phyloP scores from a whole-genome alignment of 2,329 filamentous ascomycete genomes.

The Aureobasidium uvarum region DNA sequence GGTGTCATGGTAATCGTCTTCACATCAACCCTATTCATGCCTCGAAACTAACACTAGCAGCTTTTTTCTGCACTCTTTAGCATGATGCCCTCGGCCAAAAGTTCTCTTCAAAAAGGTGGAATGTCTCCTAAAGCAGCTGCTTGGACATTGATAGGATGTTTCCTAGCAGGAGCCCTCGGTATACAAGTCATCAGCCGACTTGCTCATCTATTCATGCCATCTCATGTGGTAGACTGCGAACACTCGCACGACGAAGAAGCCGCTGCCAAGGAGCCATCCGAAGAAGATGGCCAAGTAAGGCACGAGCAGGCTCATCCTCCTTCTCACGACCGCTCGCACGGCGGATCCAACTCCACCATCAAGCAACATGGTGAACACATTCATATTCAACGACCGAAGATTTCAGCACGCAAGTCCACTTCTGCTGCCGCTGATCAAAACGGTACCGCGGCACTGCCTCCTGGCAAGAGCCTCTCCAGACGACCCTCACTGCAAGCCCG shows the following conservation, averaged over 20 bases:
- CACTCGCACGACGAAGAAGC: conserved; percentile 64
- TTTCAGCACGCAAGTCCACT: background rate
- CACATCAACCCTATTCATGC: too few species aligned
- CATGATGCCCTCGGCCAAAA: conserved; percentile 85
- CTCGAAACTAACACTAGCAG: conserved; percentile 47
- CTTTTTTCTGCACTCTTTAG: conserved; percentile 88
- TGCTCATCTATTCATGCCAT: conserved; percentile 71
- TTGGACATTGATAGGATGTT: conserved; percentile 66
- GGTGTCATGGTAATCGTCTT: conserved; percentile 77
- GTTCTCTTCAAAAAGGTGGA: conserved; percentile 69
- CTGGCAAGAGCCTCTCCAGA: conserved; percentile 5
- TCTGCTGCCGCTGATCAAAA: background rate
- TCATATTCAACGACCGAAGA: conserved; percentile 9
- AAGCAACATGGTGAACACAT: conserved; percentile 22
- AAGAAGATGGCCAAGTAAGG: conserved; percentile 32
- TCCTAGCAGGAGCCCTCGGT: conserved; percentile 68
- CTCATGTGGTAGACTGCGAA: conserved; percentile 77
- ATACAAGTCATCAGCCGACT: conserved; percentile 72
- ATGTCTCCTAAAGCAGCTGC: conserved; percentile 66
- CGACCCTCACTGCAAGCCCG: conserved; percentile 45
- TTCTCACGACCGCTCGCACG: conserved; percentile 21
- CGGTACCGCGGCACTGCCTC: background rate
- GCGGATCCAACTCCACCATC: conserved; percentile 3
- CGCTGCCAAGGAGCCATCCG: conserved; percentile 49
- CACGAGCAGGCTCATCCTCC: conserved; percentile 34